Base-by-base conservation (phyloP, 495 filamentous ascomycete species). In the Corynascus novoguineensis region DNA sequence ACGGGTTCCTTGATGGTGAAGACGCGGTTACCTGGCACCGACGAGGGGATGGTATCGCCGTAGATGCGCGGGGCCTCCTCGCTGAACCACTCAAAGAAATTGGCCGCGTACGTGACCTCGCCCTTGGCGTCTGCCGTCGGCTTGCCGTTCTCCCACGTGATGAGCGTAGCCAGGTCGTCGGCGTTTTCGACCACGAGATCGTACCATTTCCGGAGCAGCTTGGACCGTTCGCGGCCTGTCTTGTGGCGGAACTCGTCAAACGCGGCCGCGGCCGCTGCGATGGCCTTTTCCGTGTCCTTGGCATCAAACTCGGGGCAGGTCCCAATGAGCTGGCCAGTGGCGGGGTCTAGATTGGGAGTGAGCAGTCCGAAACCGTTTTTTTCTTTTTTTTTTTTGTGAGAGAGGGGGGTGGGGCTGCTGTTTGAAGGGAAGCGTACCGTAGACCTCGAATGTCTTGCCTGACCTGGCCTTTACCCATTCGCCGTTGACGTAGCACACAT, bases 151-250 rank as follows among this genome's bases (percentile, higher is more conserved):
- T 90, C 87, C 77, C 81, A 83, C 45, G 92, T 96, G 60, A 97
- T 96, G 58, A 98, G 71, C 48, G 80, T 91, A 8, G 92, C 90
- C 31, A 97, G 76, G 64, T 98, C 93, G 19, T 95, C 89, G 24
- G 82, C 75, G 57, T 97, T 95, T 34, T 90, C 90, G 8, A 91
- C 72, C 81, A 97, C 85, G 52, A 96, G 75, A 50, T 95, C 83
- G 71, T 92, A 92, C 93, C 92, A 97, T 64, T 85, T 88, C 47
- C 89, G 82, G 42, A 98, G 80, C 71, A 96, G 80, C 67, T 83
- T 84, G 34, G 90, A 82, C 46, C 90, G 84, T 73, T 96, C 84
- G 38, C 92, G 88, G 51, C 83, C 87, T 0, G 91, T 86, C 40
- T 78, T 83, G 50, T 79, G 78, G 53, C 86, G 84, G 78, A 91